Conservation (phyloP, 129 eudicot species). For the Helichrysum umbraculigerum region DNA sequence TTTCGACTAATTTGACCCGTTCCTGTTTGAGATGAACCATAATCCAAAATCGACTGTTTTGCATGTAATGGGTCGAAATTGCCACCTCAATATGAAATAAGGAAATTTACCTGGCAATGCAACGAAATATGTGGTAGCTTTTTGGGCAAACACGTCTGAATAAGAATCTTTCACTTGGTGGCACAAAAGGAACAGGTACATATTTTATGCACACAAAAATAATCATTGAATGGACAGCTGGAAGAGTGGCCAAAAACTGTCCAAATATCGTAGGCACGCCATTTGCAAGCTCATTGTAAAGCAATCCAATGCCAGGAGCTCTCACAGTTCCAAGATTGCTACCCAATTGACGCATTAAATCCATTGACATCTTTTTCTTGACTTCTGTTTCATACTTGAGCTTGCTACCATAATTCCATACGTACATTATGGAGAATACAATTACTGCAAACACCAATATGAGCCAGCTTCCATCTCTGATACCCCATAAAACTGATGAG, state of each 20-base stretch:
- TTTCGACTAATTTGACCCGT: not conserved
- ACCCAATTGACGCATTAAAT: slow-evolving; percentile 75
- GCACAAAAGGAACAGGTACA: slow-evolving; percentile 90
- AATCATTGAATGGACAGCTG: slow-evolving; percentile 96
- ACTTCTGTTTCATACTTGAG: slow-evolving; percentile 89
- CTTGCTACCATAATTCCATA: slow-evolving; percentile 97
- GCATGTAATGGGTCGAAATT: no score
- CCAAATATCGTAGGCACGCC: slow-evolving; percentile 93
- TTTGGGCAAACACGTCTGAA: slow-evolving; percentile 84
- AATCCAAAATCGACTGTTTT: no score
- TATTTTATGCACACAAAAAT: slow-evolving; percentile 83
- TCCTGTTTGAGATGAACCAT: not conserved
- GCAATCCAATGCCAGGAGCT: slow-evolving; percentile 94
- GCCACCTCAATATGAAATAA: slow-evolving; percentile 8
- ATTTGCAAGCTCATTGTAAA: slow-evolving; percentile 89
- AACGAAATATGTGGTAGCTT: slow-evolving; percentile 93
- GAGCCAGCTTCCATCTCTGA: slow-evolving; percentile 97
- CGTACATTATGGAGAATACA: slow-evolving; percentile 66
- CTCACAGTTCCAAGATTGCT: slow-evolving; percentile 87
- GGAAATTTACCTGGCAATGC: slow-evolving; percentile 79
- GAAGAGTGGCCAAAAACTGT: slow-evolving; percentile 81
- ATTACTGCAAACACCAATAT: slow-evolving; percentile 67
- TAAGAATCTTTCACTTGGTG: slow-evolving; percentile 82
- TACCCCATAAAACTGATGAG: slow-evolving; percentile 75
- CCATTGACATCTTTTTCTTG: slow-evolving; percentile 80